Base-by-base conservation (phyloP, 306 rosid species). In the Abrus precatorius region DNA sequence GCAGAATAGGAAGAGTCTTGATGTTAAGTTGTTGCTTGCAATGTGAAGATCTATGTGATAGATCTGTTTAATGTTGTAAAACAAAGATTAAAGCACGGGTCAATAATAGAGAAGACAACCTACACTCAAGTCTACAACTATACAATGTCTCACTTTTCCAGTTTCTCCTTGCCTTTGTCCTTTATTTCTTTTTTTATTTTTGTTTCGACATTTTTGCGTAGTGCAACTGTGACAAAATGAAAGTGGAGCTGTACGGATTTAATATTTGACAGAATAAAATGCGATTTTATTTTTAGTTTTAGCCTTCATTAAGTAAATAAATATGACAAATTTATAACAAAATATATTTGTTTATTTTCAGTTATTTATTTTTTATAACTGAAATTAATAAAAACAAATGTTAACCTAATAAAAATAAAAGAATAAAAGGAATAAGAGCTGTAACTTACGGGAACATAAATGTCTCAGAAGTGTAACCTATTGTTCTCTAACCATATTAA, bases 1-100 rank as follows among this genome's bases (percentile, higher is more conserved):
- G 49, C 69, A 74, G 43, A 91, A 91, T 88, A 60, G 40, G 69
- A 2, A 43, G 63, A 60, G 71, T 34, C 27, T 6, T 63, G 40
- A 36, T 36, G 62, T 13, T 47, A 68, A 68, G 1, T 48, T 82
- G 90, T 54, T 88, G 88, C 80, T 86, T 85, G 82, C 7, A 40
- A 33, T 53, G 61, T 3, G 53, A 67, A 56, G 2, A 32, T 41
- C 52, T 61, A 44, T 38, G 8, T 29, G 5, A 7, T 71, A 44
- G 85, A 69, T 82, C 82, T 82, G 82, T 60, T 9, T 50, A 7
- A 7, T 52, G 62, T 47, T 59, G 45, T 33, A 33, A 68, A 69
- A 61, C 76, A 33, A 44, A 77, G 40, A 28, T 27, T 54, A 40
- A 43, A 67, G 28, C 56, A 38, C 30, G 28, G 4, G 14, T 32